Evolutionary conservation across 2,329 filamentous ascomycete species (phyloP).

Genomic region (Teratosphaeria viscida): DNA sequence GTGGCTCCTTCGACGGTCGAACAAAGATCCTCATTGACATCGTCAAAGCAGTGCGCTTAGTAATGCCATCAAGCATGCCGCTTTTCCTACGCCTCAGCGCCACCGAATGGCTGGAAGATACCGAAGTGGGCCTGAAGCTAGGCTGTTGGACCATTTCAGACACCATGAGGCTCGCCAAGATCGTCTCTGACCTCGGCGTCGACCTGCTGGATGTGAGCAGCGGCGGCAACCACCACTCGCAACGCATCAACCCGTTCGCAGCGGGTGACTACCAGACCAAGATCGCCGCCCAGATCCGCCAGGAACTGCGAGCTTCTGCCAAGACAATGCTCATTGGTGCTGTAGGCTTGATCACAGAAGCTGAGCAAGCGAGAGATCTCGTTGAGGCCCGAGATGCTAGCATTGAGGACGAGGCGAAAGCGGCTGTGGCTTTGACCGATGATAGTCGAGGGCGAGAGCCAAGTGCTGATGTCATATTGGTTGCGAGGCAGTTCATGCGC

Average conservation of each 20-base stretch:
- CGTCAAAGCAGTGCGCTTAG: constrained; percentile 21
- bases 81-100: constrained; percentile 62
- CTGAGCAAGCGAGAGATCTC: constrained; percentile 40
- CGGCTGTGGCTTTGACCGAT: constrained; percentile 29
- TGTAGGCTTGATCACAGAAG: constrained; percentile 44
- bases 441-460: constrained; percentile 15
- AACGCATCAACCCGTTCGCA: constrained; percentile 31
- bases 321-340: constrained; percentile 40
- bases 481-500: constrained; percentile 45
- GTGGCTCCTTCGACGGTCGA: constrained; percentile 32
- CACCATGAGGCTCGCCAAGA: constrained; percentile 50
- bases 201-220: constrained; percentile 80
- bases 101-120: constrained; percentile 62
- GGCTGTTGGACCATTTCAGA: constrained; percentile 59
- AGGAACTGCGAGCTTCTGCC: constrained; percentile 27
- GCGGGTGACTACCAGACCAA: constrained; percentile 40
- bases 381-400: constrained; percentile 20
- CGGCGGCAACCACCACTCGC: constrained; percentile 55
- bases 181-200: constrained; percentile 63
- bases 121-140: constrained; percentile 37
- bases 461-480: constrained; percentile 40
- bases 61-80: constrained; percentile 43
- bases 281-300: constrained; percentile 37
- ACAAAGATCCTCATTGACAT: constrained; percentile 32
- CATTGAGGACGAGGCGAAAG: constrained; percentile 17